Evolutionary conservation across 108 stramenopile species (phyloP).

Genomic region (Skeletonema costatum): DNA sequence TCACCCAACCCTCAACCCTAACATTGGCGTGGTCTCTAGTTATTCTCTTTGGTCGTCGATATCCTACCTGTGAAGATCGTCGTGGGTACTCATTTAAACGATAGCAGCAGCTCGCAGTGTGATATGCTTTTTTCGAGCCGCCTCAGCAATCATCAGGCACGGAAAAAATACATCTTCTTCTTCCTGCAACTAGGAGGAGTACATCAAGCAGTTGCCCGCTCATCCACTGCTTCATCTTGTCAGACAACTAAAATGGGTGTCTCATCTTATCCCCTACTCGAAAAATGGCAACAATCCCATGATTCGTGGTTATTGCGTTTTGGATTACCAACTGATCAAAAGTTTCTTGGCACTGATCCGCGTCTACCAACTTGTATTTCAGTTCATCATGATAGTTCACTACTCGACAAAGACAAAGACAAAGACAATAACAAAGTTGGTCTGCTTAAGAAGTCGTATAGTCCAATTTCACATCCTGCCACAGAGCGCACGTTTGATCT

Average conservation of each 20-base stretch:
- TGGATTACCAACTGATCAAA: slow-evolving; percentile 1
- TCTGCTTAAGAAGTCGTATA: slow-evolving; percentile 30
- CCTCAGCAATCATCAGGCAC: neutral
- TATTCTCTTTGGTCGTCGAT: too few species aligned
- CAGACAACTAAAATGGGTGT: neutral
- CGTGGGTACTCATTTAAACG: too few species aligned
- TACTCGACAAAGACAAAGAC: neutral
- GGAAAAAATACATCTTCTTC: neutral
- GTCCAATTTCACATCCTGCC: slow-evolving; percentile 35
- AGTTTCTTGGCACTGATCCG: slow-evolving; percentile 8
- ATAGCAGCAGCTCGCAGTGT: too few species aligned
- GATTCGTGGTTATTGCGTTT: slow-evolving; percentile 28
- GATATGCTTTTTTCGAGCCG: neutral
- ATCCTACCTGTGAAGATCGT: too few species aligned
- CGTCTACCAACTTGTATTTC: slow-evolving; percentile 37
- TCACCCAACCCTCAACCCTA: too few species aligned
- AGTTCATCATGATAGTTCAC: slow-evolving; percentile 18
- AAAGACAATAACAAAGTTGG: neutral
- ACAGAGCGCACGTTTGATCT: slow-evolving; percentile 17
- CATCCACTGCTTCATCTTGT: neutral
- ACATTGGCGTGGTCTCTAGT: too few species aligned
- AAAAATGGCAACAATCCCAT: slow-evolving; percentile 7
- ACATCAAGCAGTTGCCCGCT: neutral
- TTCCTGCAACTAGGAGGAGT: neutral
- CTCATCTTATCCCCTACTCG: slow-evolving; percentile 12